phyloP scores from a whole-genome alignment of 192 early-diverging fungal species.

The Helicostylum pulchrum region DNA sequence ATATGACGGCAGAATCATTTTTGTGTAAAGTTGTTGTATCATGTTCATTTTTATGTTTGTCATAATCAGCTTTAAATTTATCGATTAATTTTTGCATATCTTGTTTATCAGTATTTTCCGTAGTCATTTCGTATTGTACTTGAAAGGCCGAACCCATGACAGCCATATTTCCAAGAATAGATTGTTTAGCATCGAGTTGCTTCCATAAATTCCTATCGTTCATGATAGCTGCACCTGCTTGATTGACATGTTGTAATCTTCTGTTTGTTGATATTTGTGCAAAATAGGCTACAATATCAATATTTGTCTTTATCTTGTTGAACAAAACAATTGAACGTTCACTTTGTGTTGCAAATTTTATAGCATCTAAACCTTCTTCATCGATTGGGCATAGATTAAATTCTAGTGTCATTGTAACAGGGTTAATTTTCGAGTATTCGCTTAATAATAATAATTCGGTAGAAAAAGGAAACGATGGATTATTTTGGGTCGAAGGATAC shows the following conservation, averaged over 20 bases:
- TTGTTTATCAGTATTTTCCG: background rate
- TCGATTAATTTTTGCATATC: background rate
- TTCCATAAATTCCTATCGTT: slow-evolving; percentile 3
- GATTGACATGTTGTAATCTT: slow-evolving; percentile 9
- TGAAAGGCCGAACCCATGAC: background rate
- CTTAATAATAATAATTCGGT: background rate
- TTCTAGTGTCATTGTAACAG: slow-evolving; percentile 1
- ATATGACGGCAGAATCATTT: slow-evolving; percentile 4
- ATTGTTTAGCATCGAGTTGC: background rate
- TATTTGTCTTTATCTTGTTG: background rate
- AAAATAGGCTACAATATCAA: slow-evolving; percentile 3
- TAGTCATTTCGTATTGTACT: background rate
- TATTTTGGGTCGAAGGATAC: background rate
- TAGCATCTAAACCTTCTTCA: background rate
- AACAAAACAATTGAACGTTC: slow-evolving; percentile 5
- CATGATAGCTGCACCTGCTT: slow-evolving; percentile 9
- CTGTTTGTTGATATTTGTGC: background rate
- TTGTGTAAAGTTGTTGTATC: background rate
- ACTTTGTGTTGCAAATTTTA: background rate
- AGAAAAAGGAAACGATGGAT: background rate
- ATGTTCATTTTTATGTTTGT: background rate
- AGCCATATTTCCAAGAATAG: background rate
- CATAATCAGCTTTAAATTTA: background rate
- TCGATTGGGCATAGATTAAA: slow-evolving; percentile 11
- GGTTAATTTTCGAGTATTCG: background rate